Evolutionary conservation across 2,329 filamentous ascomycete genomes (phyloP).

Genomic region (Fonsecaea multimorphosa): DNA sequence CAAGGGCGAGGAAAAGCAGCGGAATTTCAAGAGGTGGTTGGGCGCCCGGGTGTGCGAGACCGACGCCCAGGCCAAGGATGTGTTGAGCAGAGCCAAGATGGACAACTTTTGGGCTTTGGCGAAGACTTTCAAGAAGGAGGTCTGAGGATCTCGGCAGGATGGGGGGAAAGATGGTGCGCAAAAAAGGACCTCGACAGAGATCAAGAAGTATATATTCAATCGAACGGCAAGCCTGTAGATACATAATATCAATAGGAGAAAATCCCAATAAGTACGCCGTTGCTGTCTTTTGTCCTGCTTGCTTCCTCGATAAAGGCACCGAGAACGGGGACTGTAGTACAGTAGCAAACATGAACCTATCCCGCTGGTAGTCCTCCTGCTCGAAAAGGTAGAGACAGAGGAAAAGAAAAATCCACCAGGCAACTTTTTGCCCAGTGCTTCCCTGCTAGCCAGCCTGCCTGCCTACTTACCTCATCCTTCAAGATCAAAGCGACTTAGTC

Average conservation of each 20-base stretch:
- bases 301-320: neutral
- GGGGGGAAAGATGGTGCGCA: neutral
- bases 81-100: conserved; percentile 80
- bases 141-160: conserved; percentile 17
- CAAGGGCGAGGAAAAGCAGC: conserved; percentile 83
- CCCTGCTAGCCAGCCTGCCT: neutral
- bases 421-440: neutral
- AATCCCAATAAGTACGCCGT: neutral
- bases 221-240: too few species aligned
- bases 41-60: conserved; percentile 86
- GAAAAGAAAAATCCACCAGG: neutral
- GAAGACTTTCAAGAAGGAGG: conserved; percentile 63
- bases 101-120: conserved; percentile 94
- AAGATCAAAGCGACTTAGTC: neutral
- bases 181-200: neutral
- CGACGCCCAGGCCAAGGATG: conserved; percentile 84
- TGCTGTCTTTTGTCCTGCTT: neutral
- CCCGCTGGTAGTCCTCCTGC: neutral
- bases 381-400: too few species aligned
- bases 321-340: neutral
- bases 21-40: conserved; percentile 85
- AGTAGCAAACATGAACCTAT: neutral
- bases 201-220: conserved; percentile 12
- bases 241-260: neutral
- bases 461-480: too few species aligned